These are phyloP conservation scores for Pyricularia sp. DNA, from an alignment of 2,329 filamentous ascomycete genomes.

Conservation along the genomic window DNA sequence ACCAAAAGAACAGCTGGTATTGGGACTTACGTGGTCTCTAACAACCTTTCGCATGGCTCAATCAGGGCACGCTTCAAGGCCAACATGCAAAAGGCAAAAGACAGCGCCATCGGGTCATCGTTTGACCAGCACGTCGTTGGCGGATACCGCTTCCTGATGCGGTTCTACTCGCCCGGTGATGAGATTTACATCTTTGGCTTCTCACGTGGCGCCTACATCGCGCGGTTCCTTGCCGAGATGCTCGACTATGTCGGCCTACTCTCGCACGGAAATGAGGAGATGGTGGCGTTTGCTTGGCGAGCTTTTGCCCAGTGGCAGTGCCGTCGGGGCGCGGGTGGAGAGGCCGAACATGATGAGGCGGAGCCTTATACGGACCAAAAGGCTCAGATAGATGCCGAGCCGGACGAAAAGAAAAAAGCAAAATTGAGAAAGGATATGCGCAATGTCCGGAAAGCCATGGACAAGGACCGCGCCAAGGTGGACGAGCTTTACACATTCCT, in stretches of 20 bases:
- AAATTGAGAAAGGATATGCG: not conserved
- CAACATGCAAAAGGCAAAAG: conserved; percentile 65
- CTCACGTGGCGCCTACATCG: conserved; percentile 63
- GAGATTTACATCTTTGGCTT: conserved; percentile 69
- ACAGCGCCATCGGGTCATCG: conserved; percentile 69
- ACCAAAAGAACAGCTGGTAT: conserved; percentile 44
- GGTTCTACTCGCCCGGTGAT: conserved; percentile 55
- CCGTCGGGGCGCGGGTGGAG: conserved; percentile 34
- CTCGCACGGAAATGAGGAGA: conserved; percentile 75
- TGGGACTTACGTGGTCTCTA: conserved; percentile 60
- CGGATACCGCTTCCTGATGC: conserved; percentile 72
- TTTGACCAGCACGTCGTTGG: conserved; percentile 79
- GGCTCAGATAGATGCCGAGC: not conserved
- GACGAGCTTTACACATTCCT: conserved; percentile 64
- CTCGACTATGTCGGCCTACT: conserved; percentile 73
- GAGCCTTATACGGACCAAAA: conserved; percentile 23
- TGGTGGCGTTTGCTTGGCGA: conserved; percentile 79
- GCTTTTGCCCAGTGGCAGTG: conserved; percentile 67
- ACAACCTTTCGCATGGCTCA: conserved; percentile 48
- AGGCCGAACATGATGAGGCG: conserved; percentile 21
- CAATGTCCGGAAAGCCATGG: not conserved
- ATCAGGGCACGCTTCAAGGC: conserved; percentile 47
- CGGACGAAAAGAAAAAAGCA: not conserved
- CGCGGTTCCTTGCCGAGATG: conserved; percentile 73
- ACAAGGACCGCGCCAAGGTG: conserved; percentile 28